phyloP scores from a whole-genome alignment of 106 monocot genomes.

The Dioscorea dumetorum region DNA sequence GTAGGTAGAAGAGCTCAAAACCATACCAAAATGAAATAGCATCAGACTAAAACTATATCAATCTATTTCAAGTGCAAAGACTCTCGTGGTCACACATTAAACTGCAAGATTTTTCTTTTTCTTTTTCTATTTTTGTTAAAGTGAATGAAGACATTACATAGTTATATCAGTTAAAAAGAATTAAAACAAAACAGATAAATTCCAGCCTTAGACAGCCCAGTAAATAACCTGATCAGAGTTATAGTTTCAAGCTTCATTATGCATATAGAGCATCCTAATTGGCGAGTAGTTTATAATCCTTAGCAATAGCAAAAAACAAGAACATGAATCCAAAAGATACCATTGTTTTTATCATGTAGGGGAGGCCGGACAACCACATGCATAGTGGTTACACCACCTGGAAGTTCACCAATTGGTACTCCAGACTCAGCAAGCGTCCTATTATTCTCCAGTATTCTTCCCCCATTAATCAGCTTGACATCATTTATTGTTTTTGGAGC shows the following conservation, averaged over 20 bases:
- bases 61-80: too few relatives aligned
- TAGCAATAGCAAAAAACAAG: not conserved
- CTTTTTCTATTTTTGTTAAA: too few relatives aligned
- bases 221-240: not conserved
- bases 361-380: conserved; percentile 56
- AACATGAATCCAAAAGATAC: conserved; percentile 17
- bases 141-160: not conserved
- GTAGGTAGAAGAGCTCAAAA: too few relatives aligned
- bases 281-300: not conserved
- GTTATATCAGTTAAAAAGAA: not conserved
- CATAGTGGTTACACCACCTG: conserved; percentile 56
- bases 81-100: too few relatives aligned
- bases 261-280: not conserved
- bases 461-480: conserved; percentile 65
- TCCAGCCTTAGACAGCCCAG: not conserved
- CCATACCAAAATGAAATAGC: too few relatives aligned
- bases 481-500: conserved; percentile 52
- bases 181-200: not conserved
- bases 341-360: conserved; percentile 33
- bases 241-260: not conserved
- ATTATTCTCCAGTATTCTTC: conserved; percentile 54
- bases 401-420: conserved; percentile 44
- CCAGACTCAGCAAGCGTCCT: conserved; percentile 49
- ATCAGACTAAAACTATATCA: too few relatives aligned
- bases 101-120: too few relatives aligned